Evolutionary conservation across 345 rosid genomes (phyloP).

Genomic region (Cardamine resedifolia): DNA sequence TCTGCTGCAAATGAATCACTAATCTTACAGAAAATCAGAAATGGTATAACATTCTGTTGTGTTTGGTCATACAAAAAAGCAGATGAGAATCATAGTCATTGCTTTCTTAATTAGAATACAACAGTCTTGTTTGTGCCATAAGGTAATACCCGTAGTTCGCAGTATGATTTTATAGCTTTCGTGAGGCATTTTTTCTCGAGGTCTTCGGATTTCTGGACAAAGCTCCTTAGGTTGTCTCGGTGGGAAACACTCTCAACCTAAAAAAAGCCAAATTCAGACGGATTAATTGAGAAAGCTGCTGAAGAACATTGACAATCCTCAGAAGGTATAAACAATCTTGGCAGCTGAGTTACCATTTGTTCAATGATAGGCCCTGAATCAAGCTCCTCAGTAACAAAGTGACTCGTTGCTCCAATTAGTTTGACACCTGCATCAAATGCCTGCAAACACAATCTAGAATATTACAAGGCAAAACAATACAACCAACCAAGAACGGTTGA

Average conservation of each 20-base stretch:
- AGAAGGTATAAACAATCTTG: conserved; percentile 1
- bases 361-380: conserved; percentile 95
- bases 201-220: conserved; percentile 84
- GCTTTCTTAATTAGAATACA: conserved; percentile 77
- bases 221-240: conserved; percentile 75
- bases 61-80: conserved; percentile 9
- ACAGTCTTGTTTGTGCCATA: conserved; percentile 69
- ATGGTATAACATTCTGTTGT: conserved; percentile 10
- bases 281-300: conserved; percentile 7
- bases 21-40: conserved; percentile 16
- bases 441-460: conserved; percentile 51
- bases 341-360: conserved; percentile 62
- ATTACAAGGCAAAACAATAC: conserved; percentile 27
- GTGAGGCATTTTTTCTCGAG: conserved; percentile 91
- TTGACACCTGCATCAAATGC: conserved; percentile 97
- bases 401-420: conserved; percentile 90
- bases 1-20: conserved; percentile 22
- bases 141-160: conserved; percentile 84
- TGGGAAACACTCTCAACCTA: conserved; percentile 96
- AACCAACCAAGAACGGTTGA: not conserved
- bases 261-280: conserved; percentile 35
- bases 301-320: not conserved
- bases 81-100: conserved; percentile 14
- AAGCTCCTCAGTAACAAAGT: conserved; percentile 92
- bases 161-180: conserved; percentile 76